Evolutionary conservation across 129 eudicot genomes (phyloP).

Genomic region (Glebionis coronaria): DNA sequence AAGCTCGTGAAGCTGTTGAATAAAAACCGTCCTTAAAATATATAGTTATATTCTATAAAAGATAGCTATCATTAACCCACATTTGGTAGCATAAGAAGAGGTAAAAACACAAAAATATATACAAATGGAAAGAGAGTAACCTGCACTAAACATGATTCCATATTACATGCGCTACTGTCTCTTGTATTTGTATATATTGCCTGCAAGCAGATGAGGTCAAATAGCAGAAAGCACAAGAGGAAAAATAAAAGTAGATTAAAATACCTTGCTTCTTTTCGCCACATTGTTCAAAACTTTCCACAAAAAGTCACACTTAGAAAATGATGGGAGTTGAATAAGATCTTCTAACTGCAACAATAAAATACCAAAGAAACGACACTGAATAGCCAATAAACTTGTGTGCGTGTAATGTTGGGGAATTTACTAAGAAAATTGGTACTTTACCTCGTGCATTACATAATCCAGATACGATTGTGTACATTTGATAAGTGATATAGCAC

Average conservation of each 20-base stretch:
- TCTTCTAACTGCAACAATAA: not conserved
- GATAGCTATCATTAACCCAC: not conserved
- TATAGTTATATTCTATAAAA: no score
- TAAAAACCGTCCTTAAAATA: not conserved
- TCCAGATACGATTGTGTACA: no score
- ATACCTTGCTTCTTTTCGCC: not conserved
- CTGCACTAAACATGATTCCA: not conserved
- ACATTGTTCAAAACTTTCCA: not conserved
- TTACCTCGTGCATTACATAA: no score
- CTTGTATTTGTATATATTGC: not conserved
- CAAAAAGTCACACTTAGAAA: not conserved
- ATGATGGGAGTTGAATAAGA: no score
- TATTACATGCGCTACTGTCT: not conserved
- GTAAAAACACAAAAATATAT: not conserved
- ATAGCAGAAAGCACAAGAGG: not conserved
- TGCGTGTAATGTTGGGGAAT: no score
- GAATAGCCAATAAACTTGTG: no score
- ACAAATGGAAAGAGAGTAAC: not conserved
- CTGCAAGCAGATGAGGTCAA: not conserved
- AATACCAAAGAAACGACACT: not conserved
- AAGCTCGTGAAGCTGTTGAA: not conserved
- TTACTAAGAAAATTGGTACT: no score
- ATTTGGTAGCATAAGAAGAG: not conserved
- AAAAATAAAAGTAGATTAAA: not conserved
- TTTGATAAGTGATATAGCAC: no score